Evolutionary conservation across 176 grass and related monocot species (phyloP).

Genomic region (Ananas comosus): DNA sequence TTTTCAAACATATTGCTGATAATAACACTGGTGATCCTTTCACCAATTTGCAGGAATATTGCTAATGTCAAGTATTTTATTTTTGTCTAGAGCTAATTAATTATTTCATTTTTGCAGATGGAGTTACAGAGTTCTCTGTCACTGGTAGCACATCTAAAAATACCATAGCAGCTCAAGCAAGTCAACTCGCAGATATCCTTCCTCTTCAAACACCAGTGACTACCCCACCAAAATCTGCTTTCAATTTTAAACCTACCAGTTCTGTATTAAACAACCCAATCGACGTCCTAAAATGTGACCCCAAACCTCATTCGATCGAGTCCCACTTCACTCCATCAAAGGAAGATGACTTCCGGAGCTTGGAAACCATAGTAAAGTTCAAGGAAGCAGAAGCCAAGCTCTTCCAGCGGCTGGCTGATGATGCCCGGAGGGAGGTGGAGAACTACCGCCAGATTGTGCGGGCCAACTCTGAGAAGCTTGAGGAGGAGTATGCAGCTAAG

Average conservation of each 20-base stretch:
- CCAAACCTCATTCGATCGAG: constrained; percentile 55
- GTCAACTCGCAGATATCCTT: constrained; percentile 44
- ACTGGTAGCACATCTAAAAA: constrained; percentile 82
- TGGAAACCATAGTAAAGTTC: constrained; percentile 98
- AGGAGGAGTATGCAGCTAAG: constrained; percentile 66
- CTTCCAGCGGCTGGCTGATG: constrained; percentile 83
- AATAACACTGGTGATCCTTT: too few species aligned
- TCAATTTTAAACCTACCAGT: constrained; percentile 59
- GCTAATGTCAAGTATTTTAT: not conserved
- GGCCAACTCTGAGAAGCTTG: constrained; percentile 60
- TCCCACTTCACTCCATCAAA: constrained; percentile 52
- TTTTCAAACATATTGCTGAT: too few species aligned
- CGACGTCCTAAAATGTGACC: constrained; percentile 41
- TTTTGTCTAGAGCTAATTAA: not conserved
- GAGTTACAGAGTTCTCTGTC: constrained; percentile 93
- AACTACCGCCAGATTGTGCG: constrained; percentile 62
- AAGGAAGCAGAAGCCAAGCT: constrained; percentile 98
- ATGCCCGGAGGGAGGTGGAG: constrained; percentile 72
- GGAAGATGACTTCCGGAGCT: constrained; percentile 68
- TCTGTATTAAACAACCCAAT: constrained; percentile 51
- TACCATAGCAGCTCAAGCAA: constrained; percentile 57
- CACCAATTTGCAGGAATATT: too few species aligned
- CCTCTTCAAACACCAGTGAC: constrained; percentile 32
- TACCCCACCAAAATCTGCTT: constrained; percentile 41
- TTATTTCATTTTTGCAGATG: constrained; percentile 47